Evolutionary conservation across 2,329 filamentous ascomycete species (phyloP).

Genomic region (Aureobasidium lini): DNA sequence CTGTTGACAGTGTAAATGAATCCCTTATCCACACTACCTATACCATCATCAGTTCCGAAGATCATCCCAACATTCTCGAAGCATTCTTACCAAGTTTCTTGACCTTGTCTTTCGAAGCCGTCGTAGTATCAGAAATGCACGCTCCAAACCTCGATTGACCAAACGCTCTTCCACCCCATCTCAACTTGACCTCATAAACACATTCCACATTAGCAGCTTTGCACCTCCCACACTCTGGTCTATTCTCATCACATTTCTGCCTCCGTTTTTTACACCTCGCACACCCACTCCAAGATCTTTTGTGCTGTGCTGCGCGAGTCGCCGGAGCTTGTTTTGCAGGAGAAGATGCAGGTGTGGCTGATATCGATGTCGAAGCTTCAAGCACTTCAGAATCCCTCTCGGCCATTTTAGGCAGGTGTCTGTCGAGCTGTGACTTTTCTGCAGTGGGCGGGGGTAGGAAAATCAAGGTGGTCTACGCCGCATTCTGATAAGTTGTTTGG

Average conservation of each 20-base stretch:
- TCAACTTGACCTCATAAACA: conserved; percentile 12
- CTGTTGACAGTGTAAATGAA: conserved; percentile 7
- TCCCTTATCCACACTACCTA: conserved; percentile 2
- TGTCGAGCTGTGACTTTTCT: not conserved
- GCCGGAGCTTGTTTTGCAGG: not conserved
- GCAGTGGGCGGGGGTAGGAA: not conserved
- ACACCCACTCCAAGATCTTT: conserved; percentile 13
- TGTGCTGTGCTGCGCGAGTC: not conserved
- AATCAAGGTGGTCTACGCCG: conserved; percentile 3
- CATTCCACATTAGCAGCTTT: not conserved
- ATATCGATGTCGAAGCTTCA: not conserved
- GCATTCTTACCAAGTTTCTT: conserved; percentile 10
- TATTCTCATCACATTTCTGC: conserved; percentile 14
- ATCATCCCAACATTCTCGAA: no score
- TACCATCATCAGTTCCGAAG: not conserved
- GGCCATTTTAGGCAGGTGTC: not conserved
- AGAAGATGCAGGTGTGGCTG: not conserved
- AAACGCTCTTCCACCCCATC: conserved; percentile 15
- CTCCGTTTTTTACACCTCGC: conserved; percentile 13
- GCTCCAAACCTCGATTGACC: conserved; percentile 11
- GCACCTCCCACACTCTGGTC: conserved; percentile 10
- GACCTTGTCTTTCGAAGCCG: not conserved
- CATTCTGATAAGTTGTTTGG: not conserved
- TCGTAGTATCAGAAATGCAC: conserved; percentile 6
- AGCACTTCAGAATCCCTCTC: not conserved